Base-by-base conservation (phyloP, 1,284 basidiomycete genomes). In the Golubevia pallescens region DNA sequence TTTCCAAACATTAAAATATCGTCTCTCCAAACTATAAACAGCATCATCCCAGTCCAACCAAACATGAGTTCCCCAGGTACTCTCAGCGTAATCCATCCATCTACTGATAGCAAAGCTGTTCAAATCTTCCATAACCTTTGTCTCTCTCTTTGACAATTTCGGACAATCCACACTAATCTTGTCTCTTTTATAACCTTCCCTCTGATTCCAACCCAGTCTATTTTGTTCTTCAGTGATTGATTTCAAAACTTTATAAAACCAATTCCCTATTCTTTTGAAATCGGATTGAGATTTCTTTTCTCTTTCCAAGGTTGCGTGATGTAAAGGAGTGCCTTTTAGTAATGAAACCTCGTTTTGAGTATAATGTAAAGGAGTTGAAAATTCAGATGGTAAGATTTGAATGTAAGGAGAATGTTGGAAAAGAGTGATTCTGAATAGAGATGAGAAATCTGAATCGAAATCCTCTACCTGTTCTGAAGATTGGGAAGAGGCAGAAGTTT, bases 291-390 rank as follows among this genome's bases (percentile, higher is more conserved):
- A 73, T 52, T 66, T 66, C 7, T 21, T n/a, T 3, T 69, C 51
- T 34, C 72, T 48, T 4, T 68, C 58, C 28, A 73, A 57, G 2
- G 77, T 70, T 1, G 70, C 59, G 3, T 65, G 66, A 1, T 67
- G 48, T 3, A 82, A 57, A 1, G 78, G 76, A 10, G 80, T 81
- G 2, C 57, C 69, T 4, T 61, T 32, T 2, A 82, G 55, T 1
- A 81, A 57, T 2, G 8, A 14, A 7, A 74, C 38, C 56, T 82
- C 80, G 1, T 68, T 42, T 0, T 52, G 16, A 0, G 58, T 63
- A 42, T 66, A 82, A 16, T 71, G 64, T 1, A 81, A 21, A 3
- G 77, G 72, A 0, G 75, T 81, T 3, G 58, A 58, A 58, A 78
- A 68, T 2, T 1, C 8, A 5, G 24, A 21, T 0, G 80, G 80